Evolutionary conservation across 495 filamentous ascomycete genomes (phyloP).

Genomic region (Penicillium odoratum): DNA sequence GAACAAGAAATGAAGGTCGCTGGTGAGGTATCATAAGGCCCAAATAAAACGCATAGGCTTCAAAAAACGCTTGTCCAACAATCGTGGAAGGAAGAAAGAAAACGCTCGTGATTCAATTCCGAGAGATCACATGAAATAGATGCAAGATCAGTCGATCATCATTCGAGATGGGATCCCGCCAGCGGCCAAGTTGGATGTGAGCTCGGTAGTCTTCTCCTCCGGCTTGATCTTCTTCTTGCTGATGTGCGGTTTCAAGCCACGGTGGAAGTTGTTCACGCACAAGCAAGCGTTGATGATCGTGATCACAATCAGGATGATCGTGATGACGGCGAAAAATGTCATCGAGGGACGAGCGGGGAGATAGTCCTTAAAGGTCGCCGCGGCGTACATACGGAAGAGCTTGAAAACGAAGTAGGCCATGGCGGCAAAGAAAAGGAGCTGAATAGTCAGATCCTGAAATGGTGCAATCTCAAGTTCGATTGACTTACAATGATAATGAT

Average conservation of each 20-base stretch:
- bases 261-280: conserved; percentile 88
- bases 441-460: background rate
- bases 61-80: conserved; percentile 7
- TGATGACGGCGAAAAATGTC: conserved; percentile 92
- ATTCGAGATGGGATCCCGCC: conserved; percentile 64
- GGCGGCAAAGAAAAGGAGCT: conserved; percentile 82
- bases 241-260: conserved; percentile 86
- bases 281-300: conserved; percentile 87
- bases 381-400: conserved; percentile 88
- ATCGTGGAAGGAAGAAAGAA: conserved; percentile 1
- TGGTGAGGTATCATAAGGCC: conserved; percentile 42
- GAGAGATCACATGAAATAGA: conserved; percentile 18
- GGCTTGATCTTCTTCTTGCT: conserved; percentile 54
- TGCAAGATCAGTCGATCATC: conserved; percentile 75
- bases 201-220: conserved; percentile 76
- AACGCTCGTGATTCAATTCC: background rate
- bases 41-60: conserved; percentile 14
- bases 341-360: conserved; percentile 72
- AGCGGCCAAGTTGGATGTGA: conserved; percentile 50
- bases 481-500: conserved; percentile 64
- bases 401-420: conserved; percentile 99
- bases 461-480: background rate
- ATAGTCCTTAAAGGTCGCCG: conserved; percentile 55
- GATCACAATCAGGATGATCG: conserved; percentile 78
- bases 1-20: conserved; percentile 10